Conservation (phyloP, 306 rosid genomes). For the Sesbania bispinosa region DNA sequence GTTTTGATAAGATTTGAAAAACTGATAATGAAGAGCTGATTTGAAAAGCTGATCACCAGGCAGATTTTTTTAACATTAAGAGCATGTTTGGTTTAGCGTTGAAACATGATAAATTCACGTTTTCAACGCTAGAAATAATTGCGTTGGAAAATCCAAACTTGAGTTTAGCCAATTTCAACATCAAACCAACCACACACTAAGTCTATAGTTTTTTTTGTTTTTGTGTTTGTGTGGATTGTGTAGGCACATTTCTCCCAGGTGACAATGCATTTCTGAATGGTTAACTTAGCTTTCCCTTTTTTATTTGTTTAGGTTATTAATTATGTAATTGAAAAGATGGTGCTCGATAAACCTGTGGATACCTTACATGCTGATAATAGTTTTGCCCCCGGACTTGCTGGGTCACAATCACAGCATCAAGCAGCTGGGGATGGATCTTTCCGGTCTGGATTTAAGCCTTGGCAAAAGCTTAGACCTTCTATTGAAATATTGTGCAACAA, state of each 20-base stretch:
- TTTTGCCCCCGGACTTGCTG: conserved; percentile 65
- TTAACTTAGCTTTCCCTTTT: neutral
- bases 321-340: conserved; percentile 91
- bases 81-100: too few species aligned
- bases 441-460: conserved; percentile 79
- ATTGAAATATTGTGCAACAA: conserved; percentile 94
- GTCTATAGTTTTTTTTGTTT: neutral
- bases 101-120: too few species aligned
- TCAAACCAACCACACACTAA: too few species aligned
- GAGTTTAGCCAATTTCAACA: too few species aligned
- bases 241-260: neutral
- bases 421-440: conserved; percentile 75
- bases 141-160: too few species aligned
- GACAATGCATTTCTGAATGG: conserved; percentile 10
- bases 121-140: too few species aligned
- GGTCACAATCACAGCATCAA: conserved; percentile 51
- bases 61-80: too few species aligned
- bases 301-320: conserved; percentile 66
- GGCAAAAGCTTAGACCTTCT: conserved; percentile 88
- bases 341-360: conserved; percentile 89
- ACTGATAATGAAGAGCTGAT: too few species aligned
- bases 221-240: neutral
- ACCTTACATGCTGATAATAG: conserved; percentile 54
- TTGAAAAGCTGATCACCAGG: too few species aligned
- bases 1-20: too few species aligned